Percentiles rank a stretch among this genome's conserved stretches.
Evolutionary conservation across 305 asterid genomes (phyloP).

Genomic region (Fraxinus latifolia): DNA sequence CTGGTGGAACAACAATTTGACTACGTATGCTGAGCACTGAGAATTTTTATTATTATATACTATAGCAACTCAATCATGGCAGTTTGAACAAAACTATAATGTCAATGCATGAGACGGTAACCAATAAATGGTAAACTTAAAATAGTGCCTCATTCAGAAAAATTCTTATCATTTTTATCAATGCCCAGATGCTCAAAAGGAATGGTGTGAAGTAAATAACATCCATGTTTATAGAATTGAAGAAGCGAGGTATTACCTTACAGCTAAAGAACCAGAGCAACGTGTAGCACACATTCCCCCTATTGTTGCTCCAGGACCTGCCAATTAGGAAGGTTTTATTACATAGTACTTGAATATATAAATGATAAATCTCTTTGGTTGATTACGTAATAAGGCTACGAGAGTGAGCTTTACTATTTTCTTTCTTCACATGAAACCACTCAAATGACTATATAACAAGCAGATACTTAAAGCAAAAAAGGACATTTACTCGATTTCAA

Average conservation of each 20-base stretch:
- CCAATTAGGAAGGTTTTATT: constrained; percentile 23
- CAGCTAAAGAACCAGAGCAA: constrained; percentile 98
- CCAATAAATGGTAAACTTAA: background rate
- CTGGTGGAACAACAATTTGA: background rate
- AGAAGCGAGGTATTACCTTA: constrained; percentile 57
- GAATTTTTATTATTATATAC: background rate
- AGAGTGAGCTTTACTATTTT: background rate
- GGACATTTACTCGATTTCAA: background rate
- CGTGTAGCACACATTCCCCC: constrained; percentile 99
- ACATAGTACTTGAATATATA: constrained; percentile 2
- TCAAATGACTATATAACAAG: background rate
- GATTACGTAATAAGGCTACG: background rate
- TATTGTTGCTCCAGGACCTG: constrained; percentile 99
- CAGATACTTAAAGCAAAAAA: background rate
- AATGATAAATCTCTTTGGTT: background rate
- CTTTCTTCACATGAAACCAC: background rate
- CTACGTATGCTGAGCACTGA: background rate
- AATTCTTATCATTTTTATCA: background rate
- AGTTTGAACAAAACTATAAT: background rate
- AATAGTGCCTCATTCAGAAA: constrained; percentile 7
- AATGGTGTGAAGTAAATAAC: constrained; percentile 11
- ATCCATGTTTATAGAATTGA: constrained; percentile 8
- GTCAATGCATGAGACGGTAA: background rate
- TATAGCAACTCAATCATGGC: background rate
- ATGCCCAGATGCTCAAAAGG: constrained; percentile 1